Base-by-base conservation (phyloP, 1,139 yeast genomes). In the Kluyveromyces sp. region DNA sequence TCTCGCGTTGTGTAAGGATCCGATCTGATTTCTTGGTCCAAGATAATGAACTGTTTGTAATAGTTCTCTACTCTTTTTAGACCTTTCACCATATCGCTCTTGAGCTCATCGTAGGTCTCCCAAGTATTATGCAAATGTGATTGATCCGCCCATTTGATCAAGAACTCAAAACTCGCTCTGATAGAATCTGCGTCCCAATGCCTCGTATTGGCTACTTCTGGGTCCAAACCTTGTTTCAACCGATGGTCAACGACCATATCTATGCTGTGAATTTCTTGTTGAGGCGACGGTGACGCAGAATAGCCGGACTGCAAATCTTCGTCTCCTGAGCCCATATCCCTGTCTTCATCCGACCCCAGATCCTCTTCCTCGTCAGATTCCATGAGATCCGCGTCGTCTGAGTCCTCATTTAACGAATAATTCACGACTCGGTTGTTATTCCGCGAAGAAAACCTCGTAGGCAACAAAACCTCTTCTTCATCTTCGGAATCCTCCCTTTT, bases 111-210 rank as follows among this genome's bases (percentile, higher is more conserved):
- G 64, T 83, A 89, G 1, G 77, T 63, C 61, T 89, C 96, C 97
- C 97, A 94, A 1, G 96, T 83, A 61, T 92, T 92, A 66, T 92
- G 99, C 51, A 92, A 71, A 67, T 94, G 98, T 13, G 96, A 86
- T 48, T 80, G 73, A 43, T 78, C 86, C 20, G 77, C 74, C 98
- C 99, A 94, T 66, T 94, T 94, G 53, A 94, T 76, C 52, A 79
- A 66, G 60, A 78, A 83, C 44, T 78, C 69, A 56, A 70, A 80
- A 48, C 78, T 81, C 19, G 28, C n/a, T 39, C 67, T 65, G 52
- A 80, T 81, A 19, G 84, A 79, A 48, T 77, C 80, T 20, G 68
- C 49, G 37, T 62, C 65, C 73, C 73, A 38, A n/a, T 16, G 19
- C 3, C 20, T 16, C 12, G 17, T 60, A 52, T 49, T 64, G 12